Evolutionary conservation across 1,284 basidiomycete genomes (phyloP), one percentile per base, ranked within the genome.

Genomic region (Meira miltonrushii): DNA sequence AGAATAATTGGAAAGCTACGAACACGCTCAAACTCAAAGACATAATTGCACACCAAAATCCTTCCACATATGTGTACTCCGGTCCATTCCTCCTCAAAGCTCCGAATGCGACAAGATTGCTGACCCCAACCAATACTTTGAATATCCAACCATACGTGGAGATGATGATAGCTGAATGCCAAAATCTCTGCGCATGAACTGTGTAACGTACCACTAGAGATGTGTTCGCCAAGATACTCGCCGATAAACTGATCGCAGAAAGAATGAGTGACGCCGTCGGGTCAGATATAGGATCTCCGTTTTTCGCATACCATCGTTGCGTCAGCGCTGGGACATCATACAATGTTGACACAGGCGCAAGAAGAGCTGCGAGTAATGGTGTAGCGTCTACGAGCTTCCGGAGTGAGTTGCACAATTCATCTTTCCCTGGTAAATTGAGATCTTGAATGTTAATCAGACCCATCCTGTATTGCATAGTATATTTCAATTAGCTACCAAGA

Each of bases 201-300:
- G 80, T 79, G 69, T 82, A 82, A 1, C 82, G 77, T 12, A 80
- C 54, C 7, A 82, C 57, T 19, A 82, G 68, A 2, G 82, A 65
- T 3, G 70, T 62, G 60, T 82, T 82, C 23, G 81, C 82, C 7
- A 80, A 46, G 33, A 81, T 55, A 61, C 81, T 82, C 56, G 81
- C 72, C 1, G 66, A 70, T 2, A 82, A 74, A 1, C 80, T 79
- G 2, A 81, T 54, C 2, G 74, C 78, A 1, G 79, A 80, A 6
- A 82, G 68, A 19, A 66, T 72, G 15, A 81, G 58, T 25, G 72
- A 80, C 1, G 73, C 78, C 39, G 48, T 56, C 0, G 71, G 75
- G 57, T 81, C 81, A 1, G 66, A 59, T 28, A 78, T 66, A 0
- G 55, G 23, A 0, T 64, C 54, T 4, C 71, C 77, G 44, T 77